A percentile compares a stretch with the other conserved stretches of the same genome.
phyloP scores from a whole-genome alignment of 495 filamentous ascomycete species.

The Lentithecium fluviatile region DNA sequence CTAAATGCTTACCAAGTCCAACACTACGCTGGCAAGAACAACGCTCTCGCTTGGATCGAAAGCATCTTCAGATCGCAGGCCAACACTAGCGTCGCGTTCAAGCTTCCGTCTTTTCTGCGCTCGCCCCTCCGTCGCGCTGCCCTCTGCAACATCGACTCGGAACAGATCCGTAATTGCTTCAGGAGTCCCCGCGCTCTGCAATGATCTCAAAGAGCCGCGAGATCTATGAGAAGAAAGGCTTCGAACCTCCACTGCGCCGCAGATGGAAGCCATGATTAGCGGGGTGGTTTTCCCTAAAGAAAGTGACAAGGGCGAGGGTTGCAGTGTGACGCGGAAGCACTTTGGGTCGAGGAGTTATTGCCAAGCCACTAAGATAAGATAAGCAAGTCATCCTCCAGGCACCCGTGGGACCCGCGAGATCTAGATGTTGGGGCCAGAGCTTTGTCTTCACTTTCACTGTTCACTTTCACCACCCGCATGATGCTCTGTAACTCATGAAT shows the following conservation, averaged over 20 bases:
- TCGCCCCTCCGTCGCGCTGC: neutral
- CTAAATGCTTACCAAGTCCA: conserved; percentile 6
- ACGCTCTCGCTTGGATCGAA: conserved; percentile 11
- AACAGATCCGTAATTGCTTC: neutral
- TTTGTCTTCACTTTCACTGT: too few relatives aligned
- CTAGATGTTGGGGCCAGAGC: too few relatives aligned
- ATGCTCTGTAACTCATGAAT: too few relatives aligned
- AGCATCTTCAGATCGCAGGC: neutral
- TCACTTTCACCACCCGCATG: too few relatives aligned
- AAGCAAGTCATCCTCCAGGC: neutral
- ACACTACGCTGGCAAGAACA: conserved; percentile 5
- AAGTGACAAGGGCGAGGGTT: neutral
- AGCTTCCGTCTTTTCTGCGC: conserved; percentile 17
- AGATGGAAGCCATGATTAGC: too few relatives aligned
- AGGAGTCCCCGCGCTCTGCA: neutral
- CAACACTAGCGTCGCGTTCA: neutral
- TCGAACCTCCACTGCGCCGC: too few relatives aligned
- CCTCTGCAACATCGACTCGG: neutral
- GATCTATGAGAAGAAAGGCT: too few relatives aligned
- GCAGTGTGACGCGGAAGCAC: neutral
- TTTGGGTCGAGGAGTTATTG: neutral
- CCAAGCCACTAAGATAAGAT: conserved; percentile 2
- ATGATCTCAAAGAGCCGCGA: too few relatives aligned
- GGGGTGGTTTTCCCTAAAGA: neutral
- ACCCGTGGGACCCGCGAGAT: too few relatives aligned